A percentile compares a stretch with the other conserved stretches of the same genome.
phyloP scores from a whole-genome alignment of 805 yeast species.

The Nakazawaea holstii region DNA sequence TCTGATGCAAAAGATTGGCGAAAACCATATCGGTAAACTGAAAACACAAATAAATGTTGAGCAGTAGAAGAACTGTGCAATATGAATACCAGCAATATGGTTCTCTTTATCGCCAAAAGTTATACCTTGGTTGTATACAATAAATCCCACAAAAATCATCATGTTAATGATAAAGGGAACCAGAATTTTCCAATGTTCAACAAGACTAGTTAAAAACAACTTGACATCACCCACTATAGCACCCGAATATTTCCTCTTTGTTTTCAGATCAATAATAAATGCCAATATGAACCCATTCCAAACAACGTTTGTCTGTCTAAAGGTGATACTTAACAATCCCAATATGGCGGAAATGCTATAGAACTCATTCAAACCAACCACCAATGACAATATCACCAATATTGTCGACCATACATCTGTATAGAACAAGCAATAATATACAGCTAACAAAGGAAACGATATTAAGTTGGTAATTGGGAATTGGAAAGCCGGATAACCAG shows the following conservation, averaged over 20 bases:
- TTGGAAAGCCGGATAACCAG: slow-evolving; percentile 7
- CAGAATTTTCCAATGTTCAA: slow-evolving; percentile 22
- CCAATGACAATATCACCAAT: slow-evolving; percentile 51
- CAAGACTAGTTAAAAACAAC: slow-evolving; percentile 24
- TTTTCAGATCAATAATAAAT: slow-evolving; percentile 45
- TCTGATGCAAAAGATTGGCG: slow-evolving; percentile 30
- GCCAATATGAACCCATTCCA: slow-evolving; percentile 70
- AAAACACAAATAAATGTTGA: slow-evolving; percentile 55
- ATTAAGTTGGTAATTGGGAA: slow-evolving; percentile 20
- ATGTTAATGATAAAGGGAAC: slow-evolving; percentile 53
- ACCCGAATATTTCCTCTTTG: slow-evolving; percentile 33
- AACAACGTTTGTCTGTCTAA: slow-evolving; percentile 88
- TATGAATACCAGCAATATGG: slow-evolving; percentile 66
- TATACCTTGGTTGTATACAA: slow-evolving; percentile 62
- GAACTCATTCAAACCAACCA: slow-evolving; percentile 34
- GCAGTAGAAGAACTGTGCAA: slow-evolving; percentile 81
- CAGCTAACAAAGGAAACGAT: slow-evolving; percentile 64
- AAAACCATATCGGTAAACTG: slow-evolving; percentile 71
- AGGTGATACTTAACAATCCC: slow-evolving; percentile 59
- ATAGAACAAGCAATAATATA: slow-evolving; percentile 76
- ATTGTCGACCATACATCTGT: slow-evolving; percentile 93
- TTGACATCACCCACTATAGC: slow-evolving; percentile 20
- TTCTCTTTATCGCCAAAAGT: slow-evolving; percentile 90
- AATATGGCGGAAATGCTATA: slow-evolving; percentile 41
- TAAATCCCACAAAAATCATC: slow-evolving; percentile 47